A percentile compares a stretch with the other conserved stretches of the same genome.
Evolutionary conservation across 148 eudicot genomes (phyloP).

Genomic region (Nepenthes gracilis): DNA sequence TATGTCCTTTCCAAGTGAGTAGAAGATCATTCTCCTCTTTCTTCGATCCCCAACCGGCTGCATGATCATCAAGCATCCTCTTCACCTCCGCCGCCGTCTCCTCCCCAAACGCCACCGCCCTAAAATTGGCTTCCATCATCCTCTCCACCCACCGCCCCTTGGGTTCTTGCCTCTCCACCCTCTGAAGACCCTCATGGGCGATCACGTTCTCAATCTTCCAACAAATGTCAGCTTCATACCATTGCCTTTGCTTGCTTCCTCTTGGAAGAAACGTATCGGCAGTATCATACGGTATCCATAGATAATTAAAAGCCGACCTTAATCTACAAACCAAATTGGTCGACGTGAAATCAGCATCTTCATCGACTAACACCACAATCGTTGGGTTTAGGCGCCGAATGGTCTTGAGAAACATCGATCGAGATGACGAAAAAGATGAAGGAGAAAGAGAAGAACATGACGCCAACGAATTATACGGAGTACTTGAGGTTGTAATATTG

Average conservation of each 20-base stretch:
- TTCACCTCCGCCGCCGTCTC: constrained; percentile 61
- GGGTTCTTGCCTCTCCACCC: constrained; percentile 73
- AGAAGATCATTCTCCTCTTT: constrained; percentile 76
- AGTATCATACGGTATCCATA: constrained; percentile 91
- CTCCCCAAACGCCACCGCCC: constrained; percentile 32
- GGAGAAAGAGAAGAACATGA: neutral
- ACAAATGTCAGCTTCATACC: constrained; percentile 79
- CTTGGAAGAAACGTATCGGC: constrained; percentile 66
- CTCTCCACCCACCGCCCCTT: constrained; percentile 57
- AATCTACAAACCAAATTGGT: constrained; percentile 38
- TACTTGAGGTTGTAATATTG: neutral
- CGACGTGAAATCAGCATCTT: constrained; percentile 72
- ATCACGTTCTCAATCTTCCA: constrained; percentile 91
- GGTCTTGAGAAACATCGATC: constrained; percentile 46
- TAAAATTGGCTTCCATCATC: constrained; percentile 48
- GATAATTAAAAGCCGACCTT: constrained; percentile 62
- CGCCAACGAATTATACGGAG: neutral
- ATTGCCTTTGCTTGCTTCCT: constrained; percentile 66
- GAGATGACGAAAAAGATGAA: constrained; percentile 1
- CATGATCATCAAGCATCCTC: constrained; percentile 79
- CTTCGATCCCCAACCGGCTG: constrained; percentile 94
- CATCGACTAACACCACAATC: constrained; percentile 52
- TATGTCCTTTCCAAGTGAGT: constrained; percentile 96
- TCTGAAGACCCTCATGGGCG: constrained; percentile 48
- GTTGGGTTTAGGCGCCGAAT: constrained; percentile 48